Base-by-base conservation (phyloP, 78 protist species). In the Cyanophora paradoxa region DNA sequence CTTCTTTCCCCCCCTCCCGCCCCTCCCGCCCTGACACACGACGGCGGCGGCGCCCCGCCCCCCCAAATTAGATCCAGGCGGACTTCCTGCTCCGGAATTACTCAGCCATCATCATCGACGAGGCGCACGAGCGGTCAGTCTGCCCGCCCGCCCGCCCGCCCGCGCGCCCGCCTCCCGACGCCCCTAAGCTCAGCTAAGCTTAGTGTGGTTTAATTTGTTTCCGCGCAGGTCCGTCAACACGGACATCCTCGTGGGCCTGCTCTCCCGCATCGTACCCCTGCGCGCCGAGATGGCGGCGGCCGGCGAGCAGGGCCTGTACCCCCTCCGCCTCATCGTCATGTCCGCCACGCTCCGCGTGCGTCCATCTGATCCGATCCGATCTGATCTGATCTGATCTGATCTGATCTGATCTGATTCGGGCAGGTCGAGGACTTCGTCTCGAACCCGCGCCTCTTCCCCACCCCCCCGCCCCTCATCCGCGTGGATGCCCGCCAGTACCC, bases 291-390 rank as follows among this genome's bases (percentile, higher is more conserved):
- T 83, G 62, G 13, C 40, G 10, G 57, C 2, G 34, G 44, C 65
- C 31, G 54, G 48, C 41, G 82, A 22, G 36, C 17, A 3, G 4
- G 30, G 31, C 33, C 44, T 8, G 33, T 8, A 33, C 2, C 99
- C 98, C n/a, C 81, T 97, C 50, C 91, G 90, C 77, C 78, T 97
- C 20, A 42, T 97, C 40, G 74, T 97, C 89, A 97, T 97, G 99
- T 83, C 93, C 0, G 99, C 99, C 16, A 97, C 99, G 0, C 77
- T 96, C 16, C 83, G 96, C 5, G 91, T 92, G 10, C n/a, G n/a
- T n/a, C n/a, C n/a, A n/a, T n/a, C n/a, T n/a, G n/a, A n/a, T n/a
- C n/a, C n/a, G n/a, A n/a, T n/a, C n/a, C n/a, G n/a, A n/a, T n/a
- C n/a, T n/a, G n/a, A n/a, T n/a, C n/a, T n/a, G n/a, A n/a, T n/a